These are phyloP conservation scores for Solanum etuberosum DNA, from an alignment of 257 asterid species.

Conservation along the genomic window DNA sequence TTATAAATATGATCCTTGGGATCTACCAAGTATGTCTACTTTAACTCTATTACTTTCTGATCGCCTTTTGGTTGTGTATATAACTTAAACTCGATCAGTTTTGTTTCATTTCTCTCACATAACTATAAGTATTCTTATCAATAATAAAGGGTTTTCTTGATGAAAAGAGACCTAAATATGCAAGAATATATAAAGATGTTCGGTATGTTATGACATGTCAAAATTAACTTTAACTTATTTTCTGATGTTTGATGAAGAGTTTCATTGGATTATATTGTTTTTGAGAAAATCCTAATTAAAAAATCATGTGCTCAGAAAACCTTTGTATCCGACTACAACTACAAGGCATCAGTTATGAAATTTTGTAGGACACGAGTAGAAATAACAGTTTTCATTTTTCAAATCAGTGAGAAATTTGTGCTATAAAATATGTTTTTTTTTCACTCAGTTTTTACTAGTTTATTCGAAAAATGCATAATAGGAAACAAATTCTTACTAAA, in stretches of 20 bases:
- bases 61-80: too few species aligned
- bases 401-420: too few species aligned
- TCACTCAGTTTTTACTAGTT: too few species aligned
- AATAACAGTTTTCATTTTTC: too few species aligned
- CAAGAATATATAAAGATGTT: not conserved
- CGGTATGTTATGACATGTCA: not conserved
- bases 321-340: not conserved
- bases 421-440: too few species aligned
- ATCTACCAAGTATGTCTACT: constrained; percentile 31
- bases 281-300: not conserved
- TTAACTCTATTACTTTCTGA: not conserved
- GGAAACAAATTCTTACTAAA: too few species aligned
- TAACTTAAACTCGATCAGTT: not conserved
- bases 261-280: not conserved
- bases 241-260: not conserved
- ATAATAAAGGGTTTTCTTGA: not conserved
- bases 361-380: too few species aligned
- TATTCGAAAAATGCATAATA: too few species aligned
- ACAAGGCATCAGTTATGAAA: not conserved
- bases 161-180: not conserved
- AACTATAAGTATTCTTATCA: not conserved
- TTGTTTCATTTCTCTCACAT: not conserved
- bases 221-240: not conserved
- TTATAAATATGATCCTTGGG: constrained; percentile 53
- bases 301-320: not conserved